Evolutionary conservation across 805 yeast species (phyloP), one percentile per base, ranked within the genome.

Genomic region (Ogataea glucozyma): DNA sequence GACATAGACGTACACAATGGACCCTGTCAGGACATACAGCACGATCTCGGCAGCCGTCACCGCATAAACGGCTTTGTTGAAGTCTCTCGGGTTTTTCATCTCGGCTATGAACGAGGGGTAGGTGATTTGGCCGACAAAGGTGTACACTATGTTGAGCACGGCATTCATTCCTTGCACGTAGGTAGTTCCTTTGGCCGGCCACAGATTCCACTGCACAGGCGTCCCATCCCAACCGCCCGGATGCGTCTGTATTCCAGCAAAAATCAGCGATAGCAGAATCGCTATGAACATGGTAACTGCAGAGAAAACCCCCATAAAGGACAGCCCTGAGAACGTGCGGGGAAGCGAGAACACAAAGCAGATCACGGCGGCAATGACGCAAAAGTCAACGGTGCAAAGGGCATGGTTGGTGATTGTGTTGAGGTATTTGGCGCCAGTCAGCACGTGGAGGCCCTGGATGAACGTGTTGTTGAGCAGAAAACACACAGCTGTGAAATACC

Each of bases 111-210:
- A 79, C 16, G 82, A 76, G 1, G 83, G 84, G 48, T 78, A 79
- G 4, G 80, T 75, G 58, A 79, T 75, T 58, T 79, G 85, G 3
- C 85, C 85, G 17, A 78, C 83, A 62, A 79, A 78, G 1, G 84
- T 78, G 58, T 78, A 79, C 18, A 77, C 78, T 51, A 79, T 79
- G 61, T 79, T 79, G 52, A 79, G 65, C 47, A 73, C 66, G 0
- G 84, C 84, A 29, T 70, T 58, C 83, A 79, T 77, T 1, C 69
- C 82, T 14, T 57, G 53, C 6, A 77, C 82, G 49, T 67, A 79
- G 3, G 75, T 67, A n/a, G 82, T 75, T 1, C 79, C 82, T 41
- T 65, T 44, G 9, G 45, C 69, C 1, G 85, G 81, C 74, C 79
- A 75, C 24, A 75, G 59, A 31, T 62, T 60, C 66, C 70, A 76